A percentile compares a stretch with the other conserved stretches of the same genome.
phyloP scores from a whole-genome alignment of 2,329 filamentous ascomycete genomes.

The Myriosclerotinia curreyana region DNA sequence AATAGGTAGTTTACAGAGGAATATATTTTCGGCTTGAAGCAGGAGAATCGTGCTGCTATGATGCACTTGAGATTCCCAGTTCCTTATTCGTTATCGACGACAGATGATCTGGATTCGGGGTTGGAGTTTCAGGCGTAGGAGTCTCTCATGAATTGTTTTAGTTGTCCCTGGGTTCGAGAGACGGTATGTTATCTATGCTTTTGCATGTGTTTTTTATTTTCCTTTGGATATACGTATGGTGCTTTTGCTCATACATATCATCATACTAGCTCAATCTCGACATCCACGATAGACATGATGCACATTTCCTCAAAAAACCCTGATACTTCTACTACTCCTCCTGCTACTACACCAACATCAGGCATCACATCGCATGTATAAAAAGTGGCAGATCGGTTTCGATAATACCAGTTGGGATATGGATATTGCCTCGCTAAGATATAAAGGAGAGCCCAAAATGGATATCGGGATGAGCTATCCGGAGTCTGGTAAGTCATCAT shows the following conservation, averaged over 20 bases:
- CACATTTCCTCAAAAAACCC: conserved; percentile 12
- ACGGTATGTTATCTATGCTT: conserved; percentile 21
- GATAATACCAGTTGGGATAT: conserved; percentile 28
- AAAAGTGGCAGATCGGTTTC: conserved; percentile 27
- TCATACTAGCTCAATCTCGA: background rate
- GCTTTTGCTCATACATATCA: background rate
- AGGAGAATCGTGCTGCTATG: conserved; percentile 26
- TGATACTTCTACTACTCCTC: conserved; percentile 31
- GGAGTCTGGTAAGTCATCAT: background rate
- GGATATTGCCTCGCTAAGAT: conserved; percentile 24
- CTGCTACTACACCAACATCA: conserved; percentile 28
- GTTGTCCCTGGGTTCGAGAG: conserved; percentile 28
- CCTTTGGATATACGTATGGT: background rate
- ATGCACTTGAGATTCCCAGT: conserved; percentile 27
- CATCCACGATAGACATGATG: background rate
- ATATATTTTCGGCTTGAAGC: conserved; percentile 29
- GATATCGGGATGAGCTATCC: conserved; percentile 16
- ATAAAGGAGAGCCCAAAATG: conserved; percentile 15
- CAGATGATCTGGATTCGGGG: too few species aligned
- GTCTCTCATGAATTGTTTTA: conserved; percentile 30
- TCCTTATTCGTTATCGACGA: conserved; percentile 15
- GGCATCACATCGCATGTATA: conserved; percentile 25
- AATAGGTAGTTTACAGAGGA: too few species aligned
- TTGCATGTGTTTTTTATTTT: too few species aligned
- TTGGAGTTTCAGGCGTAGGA: conserved; percentile 18